Conservation (phyloP, 1,284 basidiomycete species). For the Abortiporus biennis region DNA sequence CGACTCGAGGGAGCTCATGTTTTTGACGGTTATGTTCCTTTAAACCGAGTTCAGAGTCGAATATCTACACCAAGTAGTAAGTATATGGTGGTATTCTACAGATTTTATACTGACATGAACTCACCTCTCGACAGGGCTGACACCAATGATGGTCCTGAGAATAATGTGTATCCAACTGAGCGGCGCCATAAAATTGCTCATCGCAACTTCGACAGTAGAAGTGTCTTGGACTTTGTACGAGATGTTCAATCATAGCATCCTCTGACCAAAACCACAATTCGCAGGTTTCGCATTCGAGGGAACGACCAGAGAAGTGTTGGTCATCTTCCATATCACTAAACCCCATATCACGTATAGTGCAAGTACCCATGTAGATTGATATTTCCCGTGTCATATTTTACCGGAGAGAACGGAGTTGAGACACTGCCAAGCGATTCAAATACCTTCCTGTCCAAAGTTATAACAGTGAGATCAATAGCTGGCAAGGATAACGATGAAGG, state of each 20-base stretch:
- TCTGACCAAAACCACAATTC: constrained; percentile 26
- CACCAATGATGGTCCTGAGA: constrained; percentile 35
- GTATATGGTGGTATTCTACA: background rate
- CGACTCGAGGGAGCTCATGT: too few relatives aligned
- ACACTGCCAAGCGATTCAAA: too few relatives aligned
- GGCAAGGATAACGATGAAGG: too few relatives aligned
- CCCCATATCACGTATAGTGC: too few relatives aligned
- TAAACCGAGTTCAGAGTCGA: constrained; percentile 30
- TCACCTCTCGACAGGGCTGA: constrained; percentile 25
- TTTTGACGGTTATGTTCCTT: constrained; percentile 43
- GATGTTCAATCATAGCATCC: constrained; percentile 30
- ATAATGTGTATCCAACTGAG: constrained; percentile 12
- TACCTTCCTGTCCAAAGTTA: too few relatives aligned
- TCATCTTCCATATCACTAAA: too few relatives aligned
- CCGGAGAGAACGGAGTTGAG: too few relatives aligned
- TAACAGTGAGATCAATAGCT: too few relatives aligned
- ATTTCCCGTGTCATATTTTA: too few relatives aligned
- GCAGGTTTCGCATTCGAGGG: too few relatives aligned
- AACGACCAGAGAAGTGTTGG: too few relatives aligned
- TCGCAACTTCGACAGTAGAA: constrained; percentile 40
- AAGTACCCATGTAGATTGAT: too few relatives aligned
- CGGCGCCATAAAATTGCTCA: constrained; percentile 16
- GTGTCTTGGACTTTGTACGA: constrained; percentile 30
- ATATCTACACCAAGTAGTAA: constrained; percentile 17
- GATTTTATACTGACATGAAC: background rate